Base-by-base conservation (phyloP, 2,329 filamentous ascomycete species). In the Mycosphaerella arachidis region DNA sequence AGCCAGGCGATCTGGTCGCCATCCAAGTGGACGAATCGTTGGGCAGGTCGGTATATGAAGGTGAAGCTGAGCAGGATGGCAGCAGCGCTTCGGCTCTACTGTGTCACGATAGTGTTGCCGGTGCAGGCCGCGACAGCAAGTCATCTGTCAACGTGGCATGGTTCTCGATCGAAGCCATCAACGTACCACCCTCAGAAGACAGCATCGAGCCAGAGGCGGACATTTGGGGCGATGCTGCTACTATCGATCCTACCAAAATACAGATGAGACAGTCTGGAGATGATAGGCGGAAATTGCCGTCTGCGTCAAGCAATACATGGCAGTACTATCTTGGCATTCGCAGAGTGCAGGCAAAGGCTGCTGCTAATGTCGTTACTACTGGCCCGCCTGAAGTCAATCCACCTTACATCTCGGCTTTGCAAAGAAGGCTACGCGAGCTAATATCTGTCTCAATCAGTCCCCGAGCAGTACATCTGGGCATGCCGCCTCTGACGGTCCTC, bases 191-290 rank as follows among this genome's bases (percentile, higher is more conserved):
- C 7, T 67, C 75, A 10, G 75, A 76, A 78, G 70, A 85, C 78
- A 67, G 74, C 71, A 67, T 86, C 78, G 69, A 84, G n/a, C 83
- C 86, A 35, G 84, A 84, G 13, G 79, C 84, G 53, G 87, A 90
- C 55, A 79, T 87, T 8, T 99, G 94, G 94, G 91, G 91, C 40
- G 89, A 90, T 1, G 86, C 93, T 43, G 91, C 89, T 2, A 88
- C 88, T 51, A 91, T 99, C 53, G 93, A 97, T 73, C 90, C 90
- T 48, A 84, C 88, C 6, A 89, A 87, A 60, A 95, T 95, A 3
- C 89, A 91, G 61, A 93, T 97, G 81, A 90, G 92, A 60, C 92
- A 96, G 71, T 92, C 92, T 37, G 94, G 94, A 3, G 95, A 89
- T 65, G 90, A 92, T 70, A 89, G 90, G 50, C 88, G 89, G 69